These are phyloP conservation scores for Cutaneotrichosporon sp. DNA, from an alignment of 1,284 basidiomycete species.

Conservation along the genomic window DNA sequence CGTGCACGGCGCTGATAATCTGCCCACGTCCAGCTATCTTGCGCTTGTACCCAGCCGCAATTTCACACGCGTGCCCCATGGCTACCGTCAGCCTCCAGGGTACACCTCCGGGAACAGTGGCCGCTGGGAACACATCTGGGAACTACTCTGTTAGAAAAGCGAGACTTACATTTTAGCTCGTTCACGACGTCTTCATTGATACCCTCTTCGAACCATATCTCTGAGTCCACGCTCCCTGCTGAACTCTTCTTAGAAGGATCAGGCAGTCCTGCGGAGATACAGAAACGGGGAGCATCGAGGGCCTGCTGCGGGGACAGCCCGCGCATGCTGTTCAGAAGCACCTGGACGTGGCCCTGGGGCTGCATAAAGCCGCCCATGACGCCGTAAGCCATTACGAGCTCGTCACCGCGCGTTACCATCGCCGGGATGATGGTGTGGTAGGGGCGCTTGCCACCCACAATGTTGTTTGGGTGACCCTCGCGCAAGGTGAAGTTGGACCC, in stretches of 20 bases:
- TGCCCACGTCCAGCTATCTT: constrained; percentile 83
- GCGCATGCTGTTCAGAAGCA: constrained; percentile 75
- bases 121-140: too few species aligned
- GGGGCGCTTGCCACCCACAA: constrained; percentile 77
- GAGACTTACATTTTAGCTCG: constrained; percentile 52
- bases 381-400: constrained; percentile 80
- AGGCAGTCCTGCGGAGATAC: constrained; percentile 77
- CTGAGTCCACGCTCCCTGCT: constrained; percentile 62
- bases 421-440: constrained; percentile 93
- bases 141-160: too few species aligned
- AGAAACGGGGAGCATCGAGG: constrained; percentile 86
- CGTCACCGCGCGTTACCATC: constrained; percentile 67
- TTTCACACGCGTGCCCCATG: constrained; percentile 80
- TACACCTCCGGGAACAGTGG: too few species aligned
- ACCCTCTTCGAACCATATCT: constrained; percentile 75
- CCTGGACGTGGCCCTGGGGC: constrained; percentile 40
- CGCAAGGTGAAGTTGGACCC: constrained; percentile 76
- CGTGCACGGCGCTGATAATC: constrained; percentile 71
- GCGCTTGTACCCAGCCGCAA: constrained; percentile 60
- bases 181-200: constrained; percentile 59
- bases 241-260: constrained; percentile 54
- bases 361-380: constrained; percentile 65
- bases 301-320: constrained; percentile 78
- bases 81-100: constrained; percentile 44
- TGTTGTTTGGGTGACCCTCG: constrained; percentile 75